Base-by-base conservation (phyloP, 345 rosid genomes). In the Eucalyptus shirleyi region DNA sequence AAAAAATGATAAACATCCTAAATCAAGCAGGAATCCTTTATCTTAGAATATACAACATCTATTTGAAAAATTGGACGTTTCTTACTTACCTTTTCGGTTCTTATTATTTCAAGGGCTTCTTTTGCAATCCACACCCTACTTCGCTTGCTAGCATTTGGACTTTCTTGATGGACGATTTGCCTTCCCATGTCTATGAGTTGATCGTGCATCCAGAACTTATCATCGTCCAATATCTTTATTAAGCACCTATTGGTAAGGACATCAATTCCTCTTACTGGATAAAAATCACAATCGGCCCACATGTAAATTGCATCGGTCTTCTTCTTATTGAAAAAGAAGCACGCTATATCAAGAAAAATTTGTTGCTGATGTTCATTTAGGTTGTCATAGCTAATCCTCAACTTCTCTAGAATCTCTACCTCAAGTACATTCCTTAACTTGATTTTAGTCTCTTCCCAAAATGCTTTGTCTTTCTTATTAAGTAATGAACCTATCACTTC, bases 61-160 rank as follows among this genome's bases (percentile, higher is more conserved):
- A 34, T 37, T 4, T 13, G 37, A 2, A 49, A 49, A 49, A 50
- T 50, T 1, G 0, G 6, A 50, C 3, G 0, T 14, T 65, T 60
- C 55, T 11, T 88, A 37, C 89, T 67, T n/a, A 65, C 77, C 67
- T 69, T 11, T 50, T 88, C 2, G 12, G 34, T 30, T 19, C 2
- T 24, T 0, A 83, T n/a, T 0, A 60, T 42, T 32, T 83, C 18
- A 18, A 89, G 1, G 10, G 59, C 87, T 1, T 82, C 87, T 2
- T 83, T 42, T 24, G 23, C 2, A 14, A 44, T 45, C 87, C 82
- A 59, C 56, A 89, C 0, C 13, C 90, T 83, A 2, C 77, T 89
- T 2, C 9, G 44, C 87, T 81, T 81, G 1, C 60, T 0, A 51
- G 4, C 11, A 55, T 0, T 16, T 3, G 14, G 24, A 56, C 53